These are phyloP conservation scores for Sanghuangporus sanghuang DNA, from an alignment of 1,284 basidiomycete species.

Conservation along the genomic window DNA sequence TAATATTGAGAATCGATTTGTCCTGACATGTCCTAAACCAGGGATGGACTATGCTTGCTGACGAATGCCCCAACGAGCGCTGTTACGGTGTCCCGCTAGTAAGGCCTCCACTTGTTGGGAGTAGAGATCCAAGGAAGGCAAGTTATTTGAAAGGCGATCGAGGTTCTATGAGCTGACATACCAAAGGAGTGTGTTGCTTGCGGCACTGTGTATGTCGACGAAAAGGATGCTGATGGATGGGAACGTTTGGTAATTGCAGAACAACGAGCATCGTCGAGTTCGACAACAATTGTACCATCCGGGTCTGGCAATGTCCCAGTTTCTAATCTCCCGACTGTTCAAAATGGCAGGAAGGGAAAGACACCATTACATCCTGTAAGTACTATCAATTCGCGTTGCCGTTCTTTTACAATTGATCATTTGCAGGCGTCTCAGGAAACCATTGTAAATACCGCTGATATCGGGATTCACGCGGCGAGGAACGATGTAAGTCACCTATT, in stretches of 20 bases:
- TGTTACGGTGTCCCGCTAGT: slow-evolving; percentile 75
- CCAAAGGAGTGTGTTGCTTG: slow-evolving; percentile 78
- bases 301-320: not conserved
- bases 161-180: not conserved
- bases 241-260: slow-evolving; percentile 39
- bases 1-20: not conserved
- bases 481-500: not conserved
- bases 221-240: slow-evolving; percentile 45
- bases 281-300: not conserved
- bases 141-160: slow-evolving; percentile 14
- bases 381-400: not conserved
- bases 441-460: not conserved
- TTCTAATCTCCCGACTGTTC: not conserved
- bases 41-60: slow-evolving; percentile 81
- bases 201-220: slow-evolving; percentile 51
- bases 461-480: not conserved
- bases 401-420: not conserved
- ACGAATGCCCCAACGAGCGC: slow-evolving; percentile 63
- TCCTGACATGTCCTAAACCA: not conserved
- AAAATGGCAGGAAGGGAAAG: not conserved
- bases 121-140: slow-evolving; percentile 62
- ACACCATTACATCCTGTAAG: not conserved
- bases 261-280: not conserved
- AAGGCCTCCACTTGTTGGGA: slow-evolving; percentile 59
- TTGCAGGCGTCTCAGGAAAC: not conserved